Evolutionary conservation across 441 rosid species (phyloP).

Genomic region (Flueggea neowawraea): DNA sequence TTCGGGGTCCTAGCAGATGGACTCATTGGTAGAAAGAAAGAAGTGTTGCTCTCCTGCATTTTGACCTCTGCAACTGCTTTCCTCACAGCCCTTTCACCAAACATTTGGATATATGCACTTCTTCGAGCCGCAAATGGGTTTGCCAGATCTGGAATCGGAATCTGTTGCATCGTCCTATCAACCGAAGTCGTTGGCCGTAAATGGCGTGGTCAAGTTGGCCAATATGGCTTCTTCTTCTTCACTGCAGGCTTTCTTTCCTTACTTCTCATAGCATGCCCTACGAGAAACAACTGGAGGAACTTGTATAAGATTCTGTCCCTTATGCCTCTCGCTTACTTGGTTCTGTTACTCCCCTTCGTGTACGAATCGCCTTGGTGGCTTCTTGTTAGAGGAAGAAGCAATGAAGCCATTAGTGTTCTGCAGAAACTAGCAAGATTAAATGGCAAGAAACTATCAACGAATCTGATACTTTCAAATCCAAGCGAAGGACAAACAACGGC

Average conservation of each 20-base stretch:
- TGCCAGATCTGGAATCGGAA: constrained; percentile 53
- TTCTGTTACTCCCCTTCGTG: constrained; percentile 38
- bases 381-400: constrained; percentile 35
- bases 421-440: constrained; percentile 37
- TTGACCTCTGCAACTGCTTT: constrained; percentile 50
- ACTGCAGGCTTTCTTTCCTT: constrained; percentile 61
- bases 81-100: constrained; percentile 62
- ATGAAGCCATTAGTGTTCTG: constrained; percentile 52
- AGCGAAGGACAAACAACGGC: constrained; percentile 1
- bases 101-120: constrained; percentile 60
- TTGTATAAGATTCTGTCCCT: constrained; percentile 40
- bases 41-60: constrained; percentile 45
- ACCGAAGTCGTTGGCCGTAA: constrained; percentile 59
- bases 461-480: constrained; percentile 35
- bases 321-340: constrained; percentile 41
- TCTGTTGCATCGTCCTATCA: constrained; percentile 61
- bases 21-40: constrained; percentile 55
- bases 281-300: constrained; percentile 51
- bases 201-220: constrained; percentile 76
- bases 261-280: constrained; percentile 47
- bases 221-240: constrained; percentile 69
- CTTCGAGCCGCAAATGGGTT: constrained; percentile 60
- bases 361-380: constrained; percentile 84
- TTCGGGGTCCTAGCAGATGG: constrained; percentile 37
- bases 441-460: constrained; percentile 41